Percentiles rank a stretch among this genome's conserved stretches.
Evolutionary conservation across 352 stramenopile genomes (phyloP).

Genomic region (Phytopythium aichiense): DNA sequence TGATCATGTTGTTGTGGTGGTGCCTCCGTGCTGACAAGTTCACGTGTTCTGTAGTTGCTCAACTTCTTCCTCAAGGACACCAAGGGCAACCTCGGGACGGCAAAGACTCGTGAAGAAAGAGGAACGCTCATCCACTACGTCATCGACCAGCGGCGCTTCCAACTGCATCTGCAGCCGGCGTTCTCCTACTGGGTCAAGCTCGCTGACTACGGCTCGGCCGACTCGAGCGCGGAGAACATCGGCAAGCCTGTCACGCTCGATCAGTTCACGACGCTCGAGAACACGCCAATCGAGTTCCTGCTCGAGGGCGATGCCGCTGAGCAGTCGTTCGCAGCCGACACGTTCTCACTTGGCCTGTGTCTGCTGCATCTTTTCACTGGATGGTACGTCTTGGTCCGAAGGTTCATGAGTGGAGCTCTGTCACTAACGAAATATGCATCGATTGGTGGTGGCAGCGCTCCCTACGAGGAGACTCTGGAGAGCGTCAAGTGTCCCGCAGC

Average conservation of each 20-base stretch:
- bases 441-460: slow-evolving; percentile 43
- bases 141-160: slow-evolving; percentile 51
- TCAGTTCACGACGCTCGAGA: slow-evolving; percentile 98
- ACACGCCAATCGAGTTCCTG: slow-evolving; percentile 95
- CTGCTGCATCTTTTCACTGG: slow-evolving; percentile 97
- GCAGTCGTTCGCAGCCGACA: slow-evolving; percentile 93
- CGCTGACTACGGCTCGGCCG: slow-evolving; percentile 96
- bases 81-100: slow-evolving; percentile 18
- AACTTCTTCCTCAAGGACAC: slow-evolving; percentile 97
- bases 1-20: slow-evolving; percentile 1
- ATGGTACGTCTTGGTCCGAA: slow-evolving; percentile 28
- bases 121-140: slow-evolving; percentile 45
- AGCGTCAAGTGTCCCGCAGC: slow-evolving; percentile 87
- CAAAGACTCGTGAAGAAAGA: slow-evolving; percentile 18
- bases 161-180: slow-evolving; percentile 46
- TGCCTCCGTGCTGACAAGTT: not conserved
- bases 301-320: slow-evolving; percentile 88
- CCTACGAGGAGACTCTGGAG: slow-evolving; percentile 98
- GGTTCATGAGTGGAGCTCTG: not conserved
- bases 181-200: slow-evolving; percentile 94
- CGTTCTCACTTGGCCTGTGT: slow-evolving; percentile 94
- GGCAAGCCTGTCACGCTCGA: slow-evolving; percentile 90
- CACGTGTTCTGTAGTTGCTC: slow-evolving; percentile 69
- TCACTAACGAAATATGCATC: slow-evolving; percentile 6
- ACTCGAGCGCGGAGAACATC: slow-evolving; percentile 85